Base-by-base conservation (phyloP, 345 rosid genomes). In the Carallia pectinifolia region DNA sequence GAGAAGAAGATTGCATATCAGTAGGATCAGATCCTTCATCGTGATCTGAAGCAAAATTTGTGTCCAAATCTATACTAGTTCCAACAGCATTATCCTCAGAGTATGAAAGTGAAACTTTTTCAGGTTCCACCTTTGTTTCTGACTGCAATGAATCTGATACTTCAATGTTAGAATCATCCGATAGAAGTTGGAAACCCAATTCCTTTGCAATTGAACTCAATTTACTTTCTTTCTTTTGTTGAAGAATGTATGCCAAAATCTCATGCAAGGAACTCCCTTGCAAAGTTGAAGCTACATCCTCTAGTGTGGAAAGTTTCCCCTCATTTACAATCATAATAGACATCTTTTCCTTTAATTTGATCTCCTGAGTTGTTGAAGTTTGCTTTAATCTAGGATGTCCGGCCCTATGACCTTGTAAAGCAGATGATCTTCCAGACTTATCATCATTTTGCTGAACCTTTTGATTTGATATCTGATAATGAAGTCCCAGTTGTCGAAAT, bases 181-280 rank as follows among this genome's bases (percentile, higher is more conserved):
- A 90, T 68, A 94, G 76, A 66, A 94, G 90, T 72, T 84, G 89
- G 81, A 94, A 90, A 65, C 99, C 99, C 64, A 71, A 84, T 73
- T 87, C 89, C 84, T 92, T 92, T 55, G 97, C 99, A 58, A 94
- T 78, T 61, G 84, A 81, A 76, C 92, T 87, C 71, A 94, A 74
- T 69, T 85, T 87, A 34, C 71, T 76, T 74, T 80, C 90, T 69
- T 85, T 80, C 78, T 82, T 89, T 68, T 85, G 82, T 74, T 89
- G 87, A 81, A 91, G 73, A 81, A 94, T 74, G 66, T 84, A 75
- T 58, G 61, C 71, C 77, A 94, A 82, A 71, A 87, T 77, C 78
- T 89, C 97, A 60, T 85, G 86, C 85, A 90, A 77, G 70, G 93
- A 88, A 78, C 81, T 87, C 31, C 88, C 93, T 61, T 84, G 91